These are phyloP conservation scores for Trichoderma asperelloides DNA, from an alignment of 495 filamentous ascomycete species.

Conservation along the genomic window DNA sequence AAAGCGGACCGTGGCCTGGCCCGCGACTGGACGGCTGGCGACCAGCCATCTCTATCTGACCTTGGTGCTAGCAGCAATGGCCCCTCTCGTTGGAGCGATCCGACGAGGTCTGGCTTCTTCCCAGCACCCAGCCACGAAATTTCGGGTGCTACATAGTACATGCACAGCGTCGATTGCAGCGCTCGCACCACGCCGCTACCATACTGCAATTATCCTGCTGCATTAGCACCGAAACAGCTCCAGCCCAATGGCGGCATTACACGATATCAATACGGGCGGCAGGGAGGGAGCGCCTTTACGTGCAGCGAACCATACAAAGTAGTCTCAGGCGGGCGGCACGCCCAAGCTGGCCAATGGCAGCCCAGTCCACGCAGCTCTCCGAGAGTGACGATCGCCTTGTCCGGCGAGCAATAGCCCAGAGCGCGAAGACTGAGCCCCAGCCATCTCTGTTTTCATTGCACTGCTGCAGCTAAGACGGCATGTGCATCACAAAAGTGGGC, in stretches of 20 bases:
- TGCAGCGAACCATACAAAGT: background rate
- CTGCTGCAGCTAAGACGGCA: constrained; percentile 7
- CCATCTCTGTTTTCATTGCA: constrained; percentile 2
- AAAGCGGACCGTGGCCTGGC: constrained; percentile 4
- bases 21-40: background rate
- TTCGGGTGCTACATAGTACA: background rate
- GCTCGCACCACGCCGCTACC: background rate
- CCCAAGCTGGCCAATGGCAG: background rate
- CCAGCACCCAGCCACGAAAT: background rate
- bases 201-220: constrained; percentile 2
- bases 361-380: background rate
- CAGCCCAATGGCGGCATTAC: constrained; percentile 10
- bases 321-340: constrained; percentile 9
- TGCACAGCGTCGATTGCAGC: background rate
- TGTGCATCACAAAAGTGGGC: constrained; percentile 8
- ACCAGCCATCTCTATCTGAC: background rate
- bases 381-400: background rate
- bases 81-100: background rate
- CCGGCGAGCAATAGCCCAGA: background rate
- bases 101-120: background rate
- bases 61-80: background rate
- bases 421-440: constrained; percentile 1
- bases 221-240: background rate
- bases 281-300: constrained; percentile 6
- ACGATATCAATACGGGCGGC: constrained; percentile 2